These are phyloP conservation scores for Colletotrichum sansevieriae DNA, from an alignment of 2,329 filamentous ascomycete genomes.

Conservation along the genomic window DNA sequence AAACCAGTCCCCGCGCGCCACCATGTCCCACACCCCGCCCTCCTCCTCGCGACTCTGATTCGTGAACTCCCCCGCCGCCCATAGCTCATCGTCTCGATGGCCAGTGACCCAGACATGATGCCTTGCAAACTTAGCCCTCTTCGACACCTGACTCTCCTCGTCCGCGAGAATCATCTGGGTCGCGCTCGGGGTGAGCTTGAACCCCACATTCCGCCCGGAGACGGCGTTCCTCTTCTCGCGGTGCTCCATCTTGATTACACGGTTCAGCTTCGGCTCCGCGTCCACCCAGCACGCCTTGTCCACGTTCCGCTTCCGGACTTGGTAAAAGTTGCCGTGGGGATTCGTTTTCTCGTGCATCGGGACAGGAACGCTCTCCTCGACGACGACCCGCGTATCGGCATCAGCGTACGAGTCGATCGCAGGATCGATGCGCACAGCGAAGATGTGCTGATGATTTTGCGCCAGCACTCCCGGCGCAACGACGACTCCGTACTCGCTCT, in stretches of 20 bases:
- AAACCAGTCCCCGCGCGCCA: slow-evolving; percentile 61
- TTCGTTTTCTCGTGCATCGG: slow-evolving; percentile 65
- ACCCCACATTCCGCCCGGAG: slow-evolving; percentile 63
- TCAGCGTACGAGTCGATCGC: slow-evolving; percentile 65
- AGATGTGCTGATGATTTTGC: slow-evolving; percentile 79
- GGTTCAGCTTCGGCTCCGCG: slow-evolving; percentile 66
- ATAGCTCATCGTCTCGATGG: slow-evolving; percentile 63
- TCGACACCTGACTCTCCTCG: slow-evolving; percentile 56
- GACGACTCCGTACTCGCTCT: slow-evolving; percentile 68
- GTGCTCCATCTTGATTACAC: slow-evolving; percentile 64
- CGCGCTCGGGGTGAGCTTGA: slow-evolving; percentile 60
- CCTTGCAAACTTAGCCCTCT: slow-evolving; percentile 59
- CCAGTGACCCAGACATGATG: slow-evolving; percentile 65
- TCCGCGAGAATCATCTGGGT: slow-evolving; percentile 63
- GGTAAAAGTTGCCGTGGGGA: slow-evolving; percentile 72
- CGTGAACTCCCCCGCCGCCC: slow-evolving; percentile 64
- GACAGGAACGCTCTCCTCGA: slow-evolving; percentile 54
- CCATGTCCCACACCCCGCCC: slow-evolving; percentile 62
- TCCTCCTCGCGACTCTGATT: slow-evolving; percentile 60
- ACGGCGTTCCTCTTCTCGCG: slow-evolving; percentile 58
- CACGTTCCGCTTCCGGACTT: slow-evolving; percentile 62
- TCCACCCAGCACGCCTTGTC: slow-evolving; percentile 62
- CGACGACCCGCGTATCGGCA: slow-evolving; percentile 63
- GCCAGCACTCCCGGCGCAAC: slow-evolving; percentile 75
- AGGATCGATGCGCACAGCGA: slow-evolving; percentile 74